Evolutionary conservation across 169 alveolate genomes (phyloP).

Genomic region (Plasmodium inui): DNA sequence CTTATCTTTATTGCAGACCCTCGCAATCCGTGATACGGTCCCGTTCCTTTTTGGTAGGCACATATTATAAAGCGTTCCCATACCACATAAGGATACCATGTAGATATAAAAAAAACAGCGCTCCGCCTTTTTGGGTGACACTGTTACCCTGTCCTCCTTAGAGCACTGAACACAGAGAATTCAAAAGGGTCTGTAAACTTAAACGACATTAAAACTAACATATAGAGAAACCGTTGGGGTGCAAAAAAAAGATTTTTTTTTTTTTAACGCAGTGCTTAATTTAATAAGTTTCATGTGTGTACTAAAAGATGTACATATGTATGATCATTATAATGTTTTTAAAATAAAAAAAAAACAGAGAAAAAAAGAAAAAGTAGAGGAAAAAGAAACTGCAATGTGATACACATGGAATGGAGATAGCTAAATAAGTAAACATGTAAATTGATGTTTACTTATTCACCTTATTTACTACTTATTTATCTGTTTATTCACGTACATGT

Average conservation of each 20-base stretch:
- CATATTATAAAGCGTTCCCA: neutral
- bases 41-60: neutral
- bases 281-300: conserved; percentile 14
- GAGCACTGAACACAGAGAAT: neutral
- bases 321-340: neutral
- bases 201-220: neutral
- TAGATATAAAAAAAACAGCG: neutral
- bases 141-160: neutral
- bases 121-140: neutral
- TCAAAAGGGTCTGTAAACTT: neutral
- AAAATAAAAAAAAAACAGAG: conserved; percentile 22
- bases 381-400: neutral
- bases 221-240: neutral
- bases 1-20: neutral
- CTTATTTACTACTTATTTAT: neutral
- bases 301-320: conserved; percentile 17
- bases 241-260: neutral
- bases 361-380: neutral
- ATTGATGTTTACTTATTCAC: neutral
- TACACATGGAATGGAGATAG: neutral
- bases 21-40: neutral
- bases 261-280: conserved; percentile 9
- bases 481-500: neutral
- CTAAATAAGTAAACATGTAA: neutral
- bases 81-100: neutral